These are phyloP conservation scores for Medicago lupulina DNA, from an alignment of 306 rosid species.

Conservation along the genomic window DNA sequence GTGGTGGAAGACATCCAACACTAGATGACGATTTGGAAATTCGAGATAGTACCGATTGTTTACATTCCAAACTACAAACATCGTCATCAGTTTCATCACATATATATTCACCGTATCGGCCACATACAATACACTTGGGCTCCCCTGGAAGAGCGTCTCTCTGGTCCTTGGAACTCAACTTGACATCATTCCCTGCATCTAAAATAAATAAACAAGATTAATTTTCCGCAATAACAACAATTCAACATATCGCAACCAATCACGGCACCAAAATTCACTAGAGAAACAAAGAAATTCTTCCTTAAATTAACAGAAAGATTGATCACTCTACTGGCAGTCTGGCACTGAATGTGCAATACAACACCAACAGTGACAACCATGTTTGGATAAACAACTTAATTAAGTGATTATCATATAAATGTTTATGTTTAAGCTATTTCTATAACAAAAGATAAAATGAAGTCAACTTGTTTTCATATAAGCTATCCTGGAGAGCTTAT, in stretches of 20 bases:
- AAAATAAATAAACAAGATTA: constrained; percentile 15
- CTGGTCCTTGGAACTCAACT: constrained; percentile 65
- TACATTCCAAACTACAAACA: constrained; percentile 87
- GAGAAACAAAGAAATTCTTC: not conserved
- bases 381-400: too few relatives aligned
- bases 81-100: constrained; percentile 85
- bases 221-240: not conserved
- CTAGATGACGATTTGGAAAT: constrained; percentile 38
- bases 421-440: too few relatives aligned
- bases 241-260: not conserved
- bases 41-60: constrained; percentile 58
- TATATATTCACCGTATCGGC: constrained; percentile 87
- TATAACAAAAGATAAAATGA: not conserved
- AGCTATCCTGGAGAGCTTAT: too few relatives aligned
- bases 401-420: too few relatives aligned
- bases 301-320: constrained; percentile 7
- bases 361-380: not conserved
- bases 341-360: not conserved
- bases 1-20: constrained; percentile 36
- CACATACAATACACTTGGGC: constrained; percentile 73
- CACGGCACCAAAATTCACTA: not conserved
- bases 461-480: not conserved
- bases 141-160: constrained; percentile 76
- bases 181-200: constrained; percentile 54
- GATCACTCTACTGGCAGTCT: constrained; percentile 1